These are phyloP conservation scores for Lecanicillium sp. DNA, from an alignment of 2,329 filamentous ascomycete genomes.

Conservation along the genomic window DNA sequence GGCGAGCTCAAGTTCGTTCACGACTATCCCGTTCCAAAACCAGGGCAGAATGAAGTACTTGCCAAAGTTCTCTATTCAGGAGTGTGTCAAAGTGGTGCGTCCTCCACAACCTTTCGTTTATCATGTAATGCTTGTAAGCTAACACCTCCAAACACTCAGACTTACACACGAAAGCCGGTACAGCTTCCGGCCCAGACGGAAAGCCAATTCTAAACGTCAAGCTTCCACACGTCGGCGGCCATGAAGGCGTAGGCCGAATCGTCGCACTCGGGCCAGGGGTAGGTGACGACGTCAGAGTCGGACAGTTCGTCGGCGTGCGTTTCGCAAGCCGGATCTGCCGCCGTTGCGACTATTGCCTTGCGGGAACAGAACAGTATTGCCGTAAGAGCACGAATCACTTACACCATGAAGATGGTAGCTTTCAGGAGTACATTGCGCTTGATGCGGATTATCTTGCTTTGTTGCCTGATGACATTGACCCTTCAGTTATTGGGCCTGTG, in stretches of 20 bases:
- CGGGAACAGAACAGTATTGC: slow-evolving; percentile 12
- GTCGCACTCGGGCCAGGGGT: slow-evolving; percentile 10
- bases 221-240: slow-evolving; percentile 12
- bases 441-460: slow-evolving; percentile 8
- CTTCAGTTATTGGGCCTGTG: slow-evolving; percentile 8
- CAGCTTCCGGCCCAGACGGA: slow-evolving; percentile 7
- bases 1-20: slow-evolving; percentile 11
- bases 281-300: slow-evolving; percentile 10
- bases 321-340: slow-evolving; percentile 10
- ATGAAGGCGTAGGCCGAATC: slow-evolving; percentile 10
- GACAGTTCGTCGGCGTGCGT: slow-evolving; percentile 9
- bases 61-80: slow-evolving; percentile 13
- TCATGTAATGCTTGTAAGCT: background rate
- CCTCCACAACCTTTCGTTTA: background rate
- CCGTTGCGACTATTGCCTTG: slow-evolving; percentile 10
- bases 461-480: slow-evolving; percentile 10
- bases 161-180: slow-evolving; percentile 11
- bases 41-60: slow-evolving; percentile 11
- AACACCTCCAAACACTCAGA: slow-evolving; percentile 5
- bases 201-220: slow-evolving; percentile 10
- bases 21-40: slow-evolving; percentile 12
- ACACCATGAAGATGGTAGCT: slow-evolving; percentile 12
- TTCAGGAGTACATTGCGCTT: slow-evolving; percentile 11
- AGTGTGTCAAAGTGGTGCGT: slow-evolving; percentile 12
- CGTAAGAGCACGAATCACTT: slow-evolving; percentile 12